These are phyloP conservation scores for Micractinium sp. DNA, from an alignment of 139 green algal genomes.

Conservation along the genomic window DNA sequence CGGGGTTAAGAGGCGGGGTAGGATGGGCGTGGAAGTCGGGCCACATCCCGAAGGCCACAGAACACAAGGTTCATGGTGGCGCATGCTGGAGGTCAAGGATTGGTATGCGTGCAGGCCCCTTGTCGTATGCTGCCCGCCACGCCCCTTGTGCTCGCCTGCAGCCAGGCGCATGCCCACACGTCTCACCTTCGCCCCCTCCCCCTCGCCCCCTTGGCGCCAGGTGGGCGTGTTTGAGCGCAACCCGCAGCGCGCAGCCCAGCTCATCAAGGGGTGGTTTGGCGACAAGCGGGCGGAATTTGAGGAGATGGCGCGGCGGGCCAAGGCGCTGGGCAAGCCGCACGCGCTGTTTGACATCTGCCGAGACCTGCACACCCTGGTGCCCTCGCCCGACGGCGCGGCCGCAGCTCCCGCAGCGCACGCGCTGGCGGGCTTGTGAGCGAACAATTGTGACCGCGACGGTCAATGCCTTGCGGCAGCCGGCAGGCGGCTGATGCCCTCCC, in stretches of 20 bases:
- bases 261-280: slow-evolving; percentile 71
- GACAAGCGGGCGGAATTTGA: slow-evolving; percentile 49
- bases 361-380: slow-evolving; percentile 62
- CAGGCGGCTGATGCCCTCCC: too few relatives aligned
- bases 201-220: not conserved
- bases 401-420: too few relatives aligned
- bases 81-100: not conserved
- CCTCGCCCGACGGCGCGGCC: too few relatives aligned
- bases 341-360: slow-evolving; percentile 75
- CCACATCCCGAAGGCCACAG: not conserved
- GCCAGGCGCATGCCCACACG: too few relatives aligned
- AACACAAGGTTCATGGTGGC: too few relatives aligned
- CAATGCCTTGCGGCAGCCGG: too few relatives aligned
- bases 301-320: slow-evolving; percentile 60
- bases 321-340: slow-evolving; percentile 65
- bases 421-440: not conserved
- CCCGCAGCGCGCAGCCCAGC: slow-evolving; percentile 34
- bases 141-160: not conserved
- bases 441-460: too few relatives aligned
- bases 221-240: slow-evolving; percentile 50
- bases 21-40: too few relatives aligned
- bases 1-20: too few relatives aligned
- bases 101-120: not conserved
- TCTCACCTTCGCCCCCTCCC: too few relatives aligned
- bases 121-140: not conserved